Evolutionary conservation across 2,329 filamentous ascomycete species (phyloP).

Genomic region (Pleochaeta shiraiana): DNA sequence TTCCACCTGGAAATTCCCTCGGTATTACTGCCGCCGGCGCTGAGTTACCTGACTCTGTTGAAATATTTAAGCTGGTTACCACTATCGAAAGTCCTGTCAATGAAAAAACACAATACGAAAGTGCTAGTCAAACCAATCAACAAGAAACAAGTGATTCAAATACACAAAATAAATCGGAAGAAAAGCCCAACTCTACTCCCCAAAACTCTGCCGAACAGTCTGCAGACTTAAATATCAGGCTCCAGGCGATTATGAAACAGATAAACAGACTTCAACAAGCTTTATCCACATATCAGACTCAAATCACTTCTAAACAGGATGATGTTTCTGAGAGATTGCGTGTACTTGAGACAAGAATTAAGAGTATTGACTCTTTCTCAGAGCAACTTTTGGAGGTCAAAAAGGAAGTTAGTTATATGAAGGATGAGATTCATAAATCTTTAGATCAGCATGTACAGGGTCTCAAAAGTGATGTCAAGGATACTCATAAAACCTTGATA

Average conservation of each 20-base stretch:
- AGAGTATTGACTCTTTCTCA: conserved; percentile 24
- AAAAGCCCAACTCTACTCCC: conserved; percentile 21
- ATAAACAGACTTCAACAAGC: conserved; percentile 38
- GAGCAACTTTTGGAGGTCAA: conserved; percentile 17
- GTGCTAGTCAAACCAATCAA: conserved; percentile 15
- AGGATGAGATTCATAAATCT: conserved; percentile 23
- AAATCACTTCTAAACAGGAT: conserved; percentile 27
- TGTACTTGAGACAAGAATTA: conserved; percentile 19
- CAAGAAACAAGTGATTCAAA: conserved; percentile 10
- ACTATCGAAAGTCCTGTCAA: conserved; percentile 28
- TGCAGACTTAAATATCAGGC: conserved; percentile 61
- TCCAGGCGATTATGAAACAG: conserved; percentile 53
- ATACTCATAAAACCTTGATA: conserved; percentile 10
- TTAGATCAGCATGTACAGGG: conserved; percentile 12
- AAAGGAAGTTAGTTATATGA: conserved; percentile 34
- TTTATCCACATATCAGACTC: conserved; percentile 27
- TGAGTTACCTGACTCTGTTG: conserved; percentile 85
- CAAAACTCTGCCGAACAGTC: conserved; percentile 40
- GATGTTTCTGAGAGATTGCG: conserved; percentile 8
- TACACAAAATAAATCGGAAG: conserved; percentile 5
- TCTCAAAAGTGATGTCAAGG: conserved; percentile 11
- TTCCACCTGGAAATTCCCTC: conserved; percentile 66
- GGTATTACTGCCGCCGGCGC: conserved; percentile 75
- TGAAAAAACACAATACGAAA: background rate
- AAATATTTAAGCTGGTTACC: conserved; percentile 71